A percentile compares a stretch with the other conserved stretches of the same genome.
These are phyloP conservation scores for Phaffomyces thermotolerans DNA, from an alignment of 805 yeast genomes.

Conservation along the genomic window DNA sequence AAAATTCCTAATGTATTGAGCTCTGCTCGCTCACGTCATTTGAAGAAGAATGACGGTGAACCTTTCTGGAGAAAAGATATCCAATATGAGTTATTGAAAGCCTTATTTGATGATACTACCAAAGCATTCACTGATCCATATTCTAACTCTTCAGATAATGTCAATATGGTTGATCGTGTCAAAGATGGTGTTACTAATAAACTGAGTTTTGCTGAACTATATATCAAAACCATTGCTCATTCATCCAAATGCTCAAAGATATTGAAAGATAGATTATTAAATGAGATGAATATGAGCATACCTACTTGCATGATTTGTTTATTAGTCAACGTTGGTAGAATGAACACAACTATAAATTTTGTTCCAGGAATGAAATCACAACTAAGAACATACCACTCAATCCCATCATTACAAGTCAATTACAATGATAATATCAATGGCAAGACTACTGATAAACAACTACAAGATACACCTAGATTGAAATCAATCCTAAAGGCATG, in stretches of 20 bases:
- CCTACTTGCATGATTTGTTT: slow-evolving; percentile 78
- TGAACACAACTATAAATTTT: slow-evolving; percentile 92
- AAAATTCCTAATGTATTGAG: slow-evolving; percentile 14
- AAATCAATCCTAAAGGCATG: slow-evolving; percentile 86
- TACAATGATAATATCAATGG: slow-evolving; percentile 26
- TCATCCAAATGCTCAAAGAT: slow-evolving; percentile 79
- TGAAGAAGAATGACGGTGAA: slow-evolving; percentile 88
- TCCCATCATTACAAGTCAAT: slow-evolving; percentile 78
- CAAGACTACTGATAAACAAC: slow-evolving; percentile 54
- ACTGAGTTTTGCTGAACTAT: slow-evolving; percentile 76
- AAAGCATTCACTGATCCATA: slow-evolving; percentile 64
- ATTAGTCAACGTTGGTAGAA: slow-evolving; percentile 83
- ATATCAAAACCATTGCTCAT: slow-evolving; percentile 73
- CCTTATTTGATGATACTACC: slow-evolving; percentile 54
- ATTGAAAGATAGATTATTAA: slow-evolving; percentile 65
- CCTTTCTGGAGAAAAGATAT: slow-evolving; percentile 86
- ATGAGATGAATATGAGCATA: slow-evolving; percentile 54
- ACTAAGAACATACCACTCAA: slow-evolving; percentile 85
- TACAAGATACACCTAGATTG: slow-evolving; percentile 92
- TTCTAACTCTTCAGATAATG: slow-evolving; percentile 31
- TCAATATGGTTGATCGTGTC: slow-evolving; percentile 27
- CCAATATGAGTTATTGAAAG: slow-evolving; percentile 69
- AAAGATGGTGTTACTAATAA: slow-evolving; percentile 31
- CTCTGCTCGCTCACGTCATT: slow-evolving; percentile 41
- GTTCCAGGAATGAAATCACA: slow-evolving; percentile 95